Conservation (phyloP, 2,329 filamentous ascomycete species). For the Scedosporium aurantiacum region DNA sequence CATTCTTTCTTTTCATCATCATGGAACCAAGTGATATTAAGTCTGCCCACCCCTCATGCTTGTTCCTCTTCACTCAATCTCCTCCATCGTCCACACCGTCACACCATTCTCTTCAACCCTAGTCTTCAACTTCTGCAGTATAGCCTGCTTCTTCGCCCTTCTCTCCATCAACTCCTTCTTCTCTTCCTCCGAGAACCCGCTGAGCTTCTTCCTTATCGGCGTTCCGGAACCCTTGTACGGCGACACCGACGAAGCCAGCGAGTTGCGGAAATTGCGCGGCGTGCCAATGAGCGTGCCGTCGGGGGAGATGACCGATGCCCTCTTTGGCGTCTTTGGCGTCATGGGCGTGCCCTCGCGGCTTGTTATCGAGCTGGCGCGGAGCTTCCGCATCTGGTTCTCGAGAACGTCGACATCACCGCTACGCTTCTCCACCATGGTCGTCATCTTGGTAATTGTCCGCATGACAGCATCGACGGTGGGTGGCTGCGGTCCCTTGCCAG, state of each 20-base stretch:
- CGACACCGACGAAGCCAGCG: constrained; percentile 16
- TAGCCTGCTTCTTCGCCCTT: constrained; percentile 38
- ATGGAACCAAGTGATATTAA: neutral
- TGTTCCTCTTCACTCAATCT: constrained; percentile 27
- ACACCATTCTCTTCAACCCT: constrained; percentile 39
- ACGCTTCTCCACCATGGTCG: constrained; percentile 79
- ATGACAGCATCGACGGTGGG: constrained; percentile 89
- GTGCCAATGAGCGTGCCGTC: constrained; percentile 21
- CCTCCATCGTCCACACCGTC: constrained; percentile 38
- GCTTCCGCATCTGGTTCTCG: constrained; percentile 72
- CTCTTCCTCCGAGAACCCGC: constrained; percentile 48
- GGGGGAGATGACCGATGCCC: constrained; percentile 23
- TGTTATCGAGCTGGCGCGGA: constrained; percentile 38
- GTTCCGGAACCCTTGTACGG: constrained; percentile 25
- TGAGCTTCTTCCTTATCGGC: constrained; percentile 49
- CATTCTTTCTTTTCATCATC: neutral
- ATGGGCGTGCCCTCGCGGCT: constrained; percentile 33
- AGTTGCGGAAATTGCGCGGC: constrained; percentile 25
- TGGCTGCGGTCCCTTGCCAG: constrained; percentile 38
- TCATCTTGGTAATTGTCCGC: constrained; percentile 88
- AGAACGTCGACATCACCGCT: constrained; percentile 85
- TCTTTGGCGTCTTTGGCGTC: constrained; percentile 23
- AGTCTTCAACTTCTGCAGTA: constrained; percentile 38
- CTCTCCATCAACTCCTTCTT: constrained; percentile 45
- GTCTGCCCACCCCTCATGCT: neutral